Percentiles rank a stretch among this genome's conserved stretches.
phyloP scores from a whole-genome alignment of 257 asterid species.

The Lithospermum erythrorhizon region DNA sequence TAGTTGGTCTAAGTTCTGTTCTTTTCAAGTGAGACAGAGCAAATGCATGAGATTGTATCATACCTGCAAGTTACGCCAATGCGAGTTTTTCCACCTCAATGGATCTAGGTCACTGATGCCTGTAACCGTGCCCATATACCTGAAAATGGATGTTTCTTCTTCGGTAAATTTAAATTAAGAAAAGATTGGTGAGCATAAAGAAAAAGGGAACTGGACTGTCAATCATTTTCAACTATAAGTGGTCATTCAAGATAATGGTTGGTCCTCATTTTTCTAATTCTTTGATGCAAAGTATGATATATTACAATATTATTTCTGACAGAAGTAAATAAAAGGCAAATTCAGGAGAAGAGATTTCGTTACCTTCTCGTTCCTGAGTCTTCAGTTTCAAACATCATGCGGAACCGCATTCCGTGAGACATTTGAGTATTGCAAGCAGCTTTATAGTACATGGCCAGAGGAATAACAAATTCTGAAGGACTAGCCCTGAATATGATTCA shows the following conservation, averaged over 20 bases:
- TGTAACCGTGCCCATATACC: slow-evolving; percentile 86
- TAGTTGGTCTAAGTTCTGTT: background rate
- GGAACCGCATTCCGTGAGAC: slow-evolving; percentile 74
- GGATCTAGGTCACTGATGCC: slow-evolving; percentile 67
- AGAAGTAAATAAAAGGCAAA: background rate
- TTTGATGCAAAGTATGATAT: background rate
- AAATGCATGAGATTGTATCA: background rate
- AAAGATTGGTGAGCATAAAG: background rate
- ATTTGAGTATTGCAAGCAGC: slow-evolving; percentile 61
- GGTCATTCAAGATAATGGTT: too few relatives aligned
- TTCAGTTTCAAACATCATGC: slow-evolving; percentile 75
- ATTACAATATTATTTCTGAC: background rate
- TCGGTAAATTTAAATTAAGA: background rate
- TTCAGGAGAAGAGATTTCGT: background rate
- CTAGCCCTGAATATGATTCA: slow-evolving; percentile 37
- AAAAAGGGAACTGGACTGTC: background rate
- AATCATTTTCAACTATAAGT: too few relatives aligned
- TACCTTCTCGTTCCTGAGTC: slow-evolving; percentile 80
- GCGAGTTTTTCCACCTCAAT: slow-evolving; percentile 62
- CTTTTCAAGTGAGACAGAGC: background rate
- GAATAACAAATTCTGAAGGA: slow-evolving; percentile 64
- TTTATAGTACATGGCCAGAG: slow-evolving; percentile 58
- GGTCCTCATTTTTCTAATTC: too few relatives aligned
- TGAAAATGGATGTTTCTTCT: slow-evolving; percentile 13
- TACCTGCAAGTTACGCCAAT: slow-evolving; percentile 89